Evolutionary conservation across 306 rosid species (phyloP).

Genomic region (Erythrophleum fordii): DNA sequence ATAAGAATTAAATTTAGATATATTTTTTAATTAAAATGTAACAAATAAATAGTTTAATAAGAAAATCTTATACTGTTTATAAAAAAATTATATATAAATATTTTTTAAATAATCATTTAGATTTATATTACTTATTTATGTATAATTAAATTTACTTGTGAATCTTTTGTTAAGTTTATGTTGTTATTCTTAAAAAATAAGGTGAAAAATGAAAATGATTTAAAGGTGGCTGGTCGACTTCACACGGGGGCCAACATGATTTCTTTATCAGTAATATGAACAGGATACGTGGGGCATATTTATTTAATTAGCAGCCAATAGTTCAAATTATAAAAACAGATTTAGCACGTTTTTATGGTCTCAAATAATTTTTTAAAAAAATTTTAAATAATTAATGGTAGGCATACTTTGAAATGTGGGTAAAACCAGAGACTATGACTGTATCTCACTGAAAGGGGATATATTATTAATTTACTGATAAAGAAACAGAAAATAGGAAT

Average conservation of each 20-base stretch:
- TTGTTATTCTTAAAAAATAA: background rate
- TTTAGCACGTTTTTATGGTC: slow-evolving; percentile 29
- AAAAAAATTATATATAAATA: no score
- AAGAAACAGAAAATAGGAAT: no score
- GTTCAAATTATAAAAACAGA: background rate
- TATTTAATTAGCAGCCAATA: background rate
- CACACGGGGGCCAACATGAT: background rate
- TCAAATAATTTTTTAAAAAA: background rate
- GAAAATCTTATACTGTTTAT: no score
- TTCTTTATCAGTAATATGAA: slow-evolving; percentile 1
- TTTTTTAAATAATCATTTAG: no score
- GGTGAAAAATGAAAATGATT: background rate
- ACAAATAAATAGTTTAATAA: no score
- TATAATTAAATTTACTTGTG: no score
- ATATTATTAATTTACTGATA: no score
- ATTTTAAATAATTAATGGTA: background rate
- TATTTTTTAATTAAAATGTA: no score
- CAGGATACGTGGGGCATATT: background rate
- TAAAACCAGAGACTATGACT: background rate
- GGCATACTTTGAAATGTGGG: background rate
- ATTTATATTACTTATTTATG: no score
- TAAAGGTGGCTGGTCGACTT: slow-evolving; percentile 10
- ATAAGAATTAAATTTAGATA: no score
- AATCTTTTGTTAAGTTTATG: no score
- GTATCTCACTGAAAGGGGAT: no score